Base-by-base conservation (phyloP, 768 basidiomycete genomes). In the Daedaleopsis sinensis region DNA sequence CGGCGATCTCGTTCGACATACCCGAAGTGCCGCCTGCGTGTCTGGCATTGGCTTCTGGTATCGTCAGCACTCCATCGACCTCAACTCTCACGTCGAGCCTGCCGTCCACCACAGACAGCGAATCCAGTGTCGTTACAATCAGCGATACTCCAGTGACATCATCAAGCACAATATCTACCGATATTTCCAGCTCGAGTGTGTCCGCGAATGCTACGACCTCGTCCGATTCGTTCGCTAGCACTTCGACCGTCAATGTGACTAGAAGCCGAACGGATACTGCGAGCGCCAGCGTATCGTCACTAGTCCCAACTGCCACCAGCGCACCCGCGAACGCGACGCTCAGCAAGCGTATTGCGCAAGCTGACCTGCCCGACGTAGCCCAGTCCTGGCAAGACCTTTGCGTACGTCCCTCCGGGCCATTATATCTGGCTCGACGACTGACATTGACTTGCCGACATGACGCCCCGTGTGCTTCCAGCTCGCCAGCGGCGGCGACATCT, bases 341-440 rank as follows among this genome's bases (percentile, higher is more conserved):
- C 11, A 44, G 53, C 35, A 63, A 57, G 51, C 72, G 74, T 38
- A 63, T 76, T 50, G 72, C 68, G 1, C 77, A 77, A 55, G 54
- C 55, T 15, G 76, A 78, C 57, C 76, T 73, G 55, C 77, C 72
- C 53, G 74, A 65, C 35, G 74, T 80, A 36, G 77, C 77, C 3
- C 72, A 77, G 52, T 65, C 65, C 18, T 83, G 80, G 82, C 79
- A 80, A 61, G 72, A 73, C 46, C 78, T 82, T 55, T 82, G 82
- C 70, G 61, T 62, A 62, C 18, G 61, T 44, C 15, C 18, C 24
- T 19, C 24, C 38, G 18, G 7, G 2, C 11, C 18, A 38, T 24
- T 32, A 32, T 32, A 32, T 7, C 7, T 32, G 4, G 4, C 27
- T 32, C 27, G 27, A 32, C 7, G 27, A 32, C 27, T 32, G 27